Percentiles rank a stretch among this genome's conserved stretches.
Conservation (phyloP, 192 early-diverging fungal genomes). For the Chytriomyces hyalinus region DNA sequence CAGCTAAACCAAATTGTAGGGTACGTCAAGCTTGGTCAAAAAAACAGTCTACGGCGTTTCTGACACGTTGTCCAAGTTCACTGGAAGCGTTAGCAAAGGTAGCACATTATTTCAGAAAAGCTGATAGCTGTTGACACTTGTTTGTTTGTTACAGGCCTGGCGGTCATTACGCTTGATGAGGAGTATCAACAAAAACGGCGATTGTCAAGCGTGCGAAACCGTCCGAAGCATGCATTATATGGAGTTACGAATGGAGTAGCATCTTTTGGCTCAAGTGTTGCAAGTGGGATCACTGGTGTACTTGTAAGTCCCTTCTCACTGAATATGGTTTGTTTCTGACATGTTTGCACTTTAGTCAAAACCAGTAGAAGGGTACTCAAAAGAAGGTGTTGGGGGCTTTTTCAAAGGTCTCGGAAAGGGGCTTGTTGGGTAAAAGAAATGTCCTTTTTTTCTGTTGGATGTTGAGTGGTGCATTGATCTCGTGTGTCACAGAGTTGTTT, state of each 20-base stretch:
- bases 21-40: slow-evolving; percentile 75
- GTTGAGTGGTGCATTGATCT: neutral
- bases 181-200: slow-evolving; percentile 84
- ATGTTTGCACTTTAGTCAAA: slow-evolving; percentile 44
- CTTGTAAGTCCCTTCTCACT: slow-evolving; percentile 58
- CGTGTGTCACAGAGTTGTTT: slow-evolving; percentile 65
- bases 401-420: slow-evolving; percentile 95
- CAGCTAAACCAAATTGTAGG: slow-evolving; percentile 42
- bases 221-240: slow-evolving; percentile 86
- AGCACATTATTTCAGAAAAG: neutral
- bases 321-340: neutral
- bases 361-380: slow-evolving; percentile 86
- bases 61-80: slow-evolving; percentile 93
- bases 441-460: neutral
- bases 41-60: slow-evolving; percentile 97
- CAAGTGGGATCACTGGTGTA: slow-evolving; percentile 87
- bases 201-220: slow-evolving; percentile 79
- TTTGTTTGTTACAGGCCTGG: slow-evolving; percentile 57
- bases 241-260: slow-evolving; percentile 88
- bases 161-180: slow-evolving; percentile 93
- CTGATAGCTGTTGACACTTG: neutral
- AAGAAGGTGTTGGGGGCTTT: slow-evolving; percentile 91
- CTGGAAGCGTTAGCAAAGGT: slow-evolving; percentile 95
- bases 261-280: slow-evolving; percentile 80
- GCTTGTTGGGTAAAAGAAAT: slow-evolving; percentile 73